Conservation (phyloP, 2,329 filamentous ascomycete genomes). For the Aureobasidium sp. region DNA sequence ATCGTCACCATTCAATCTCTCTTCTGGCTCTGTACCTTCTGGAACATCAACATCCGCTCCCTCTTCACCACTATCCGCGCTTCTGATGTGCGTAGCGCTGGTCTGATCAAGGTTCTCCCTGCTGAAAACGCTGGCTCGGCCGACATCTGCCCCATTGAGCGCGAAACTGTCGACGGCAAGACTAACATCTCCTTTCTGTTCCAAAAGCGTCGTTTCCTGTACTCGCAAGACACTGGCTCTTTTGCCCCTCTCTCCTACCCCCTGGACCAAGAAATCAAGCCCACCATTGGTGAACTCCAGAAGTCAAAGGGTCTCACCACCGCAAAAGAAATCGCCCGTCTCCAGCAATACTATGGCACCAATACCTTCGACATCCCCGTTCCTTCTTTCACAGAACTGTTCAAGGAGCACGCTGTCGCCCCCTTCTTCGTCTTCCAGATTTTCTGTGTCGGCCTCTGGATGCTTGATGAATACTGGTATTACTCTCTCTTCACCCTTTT, state of each 20-base stretch:
- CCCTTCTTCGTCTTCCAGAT: conserved; percentile 99
- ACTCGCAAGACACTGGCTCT: conserved; percentile 58
- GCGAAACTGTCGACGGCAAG: conserved; percentile 69
- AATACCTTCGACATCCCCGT: conserved; percentile 98
- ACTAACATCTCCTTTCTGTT: conserved; percentile 82
- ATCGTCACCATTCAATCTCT: conserved; percentile 85
- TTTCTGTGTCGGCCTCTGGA: conserved; percentile 97
- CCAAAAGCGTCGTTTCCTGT: conserved; percentile 95
- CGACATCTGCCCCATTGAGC: conserved; percentile 76
- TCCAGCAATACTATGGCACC: conserved; percentile 87
- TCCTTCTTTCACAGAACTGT: conserved; percentile 88
- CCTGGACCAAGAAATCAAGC: conserved; percentile 80
- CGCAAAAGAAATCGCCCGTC: conserved; percentile 64
- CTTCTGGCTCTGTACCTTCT: conserved; percentile 92
- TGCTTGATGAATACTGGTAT: conserved; percentile 99
- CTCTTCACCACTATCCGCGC: conserved; percentile 71
- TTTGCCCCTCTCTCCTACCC: conserved; percentile 78
- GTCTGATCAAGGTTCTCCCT: conserved; percentile 88
- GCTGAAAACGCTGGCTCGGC: conserved; percentile 79
- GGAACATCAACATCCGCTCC: conserved; percentile 82
- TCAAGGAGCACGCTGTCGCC: conserved; percentile 96
- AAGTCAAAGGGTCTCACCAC: conserved; percentile 65
- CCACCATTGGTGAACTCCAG: conserved; percentile 69
- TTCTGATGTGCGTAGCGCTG: conserved; percentile 61
- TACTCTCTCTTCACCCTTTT: conserved; percentile 98